These are phyloP conservation scores for Eucalyptus lansdowneana DNA, from an alignment of 345 rosid genomes.

Conservation along the genomic window DNA sequence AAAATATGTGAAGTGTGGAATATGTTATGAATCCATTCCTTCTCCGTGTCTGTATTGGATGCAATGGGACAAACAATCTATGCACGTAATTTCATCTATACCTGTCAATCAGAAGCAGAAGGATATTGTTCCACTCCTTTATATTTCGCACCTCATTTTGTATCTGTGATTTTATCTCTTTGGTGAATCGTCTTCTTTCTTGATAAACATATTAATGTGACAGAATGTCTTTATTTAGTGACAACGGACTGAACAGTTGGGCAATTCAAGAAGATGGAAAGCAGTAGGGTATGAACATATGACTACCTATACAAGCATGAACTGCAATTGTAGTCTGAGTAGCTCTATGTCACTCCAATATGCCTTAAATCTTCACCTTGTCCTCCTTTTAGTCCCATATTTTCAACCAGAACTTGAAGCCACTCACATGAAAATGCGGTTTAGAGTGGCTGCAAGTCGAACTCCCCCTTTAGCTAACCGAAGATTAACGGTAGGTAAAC, in stretches of 20 bases:
- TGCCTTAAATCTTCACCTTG: not conserved
- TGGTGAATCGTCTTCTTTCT: not conserved
- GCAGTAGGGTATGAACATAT: not conserved
- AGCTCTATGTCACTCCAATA: not conserved
- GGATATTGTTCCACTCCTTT: not conserved
- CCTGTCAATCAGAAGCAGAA: not conserved
- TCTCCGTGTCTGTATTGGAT: not conserved
- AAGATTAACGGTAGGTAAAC: constrained; percentile 44
- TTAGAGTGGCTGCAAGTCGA: constrained; percentile 73
- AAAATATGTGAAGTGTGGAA: not conserved
- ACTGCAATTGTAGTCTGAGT: not conserved
- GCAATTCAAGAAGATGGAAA: not conserved
- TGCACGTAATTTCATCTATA: not conserved
- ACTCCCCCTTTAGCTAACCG: constrained; percentile 86
- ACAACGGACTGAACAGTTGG: not conserved
- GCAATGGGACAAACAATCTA: not conserved
- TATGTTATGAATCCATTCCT: not conserved
- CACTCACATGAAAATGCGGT: constrained; percentile 42
- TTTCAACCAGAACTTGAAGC: not conserved
- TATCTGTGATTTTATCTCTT: not conserved
- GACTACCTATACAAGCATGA: not conserved
- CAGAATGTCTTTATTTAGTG: not conserved
- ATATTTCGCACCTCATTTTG: not conserved
- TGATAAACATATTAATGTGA: not conserved
- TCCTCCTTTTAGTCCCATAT: not conserved